These are phyloP conservation scores for Epicoccum sorghinum DNA, from an alignment of 2,329 filamentous ascomycete genomes.

Conservation along the genomic window DNA sequence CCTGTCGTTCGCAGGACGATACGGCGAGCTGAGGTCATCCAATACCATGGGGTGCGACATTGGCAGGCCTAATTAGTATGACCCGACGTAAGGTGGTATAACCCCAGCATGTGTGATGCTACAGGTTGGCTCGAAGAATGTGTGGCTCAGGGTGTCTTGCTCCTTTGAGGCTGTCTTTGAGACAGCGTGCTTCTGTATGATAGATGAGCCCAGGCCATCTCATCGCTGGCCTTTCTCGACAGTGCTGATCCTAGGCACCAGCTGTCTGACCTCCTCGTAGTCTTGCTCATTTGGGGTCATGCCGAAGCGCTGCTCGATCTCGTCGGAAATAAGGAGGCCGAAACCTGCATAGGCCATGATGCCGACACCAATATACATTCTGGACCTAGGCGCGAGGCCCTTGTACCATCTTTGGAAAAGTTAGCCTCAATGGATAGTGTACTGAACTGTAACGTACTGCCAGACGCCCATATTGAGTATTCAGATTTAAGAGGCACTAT, in stretches of 20 bases:
- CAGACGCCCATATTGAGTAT: conserved; percentile 42
- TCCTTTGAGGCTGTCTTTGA: too few relatives aligned
- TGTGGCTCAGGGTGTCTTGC: too few relatives aligned
- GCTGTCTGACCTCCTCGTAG: conserved; percentile 67
- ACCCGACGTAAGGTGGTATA: not conserved
- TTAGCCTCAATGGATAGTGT: conserved; percentile 5
- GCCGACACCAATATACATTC: conserved; percentile 72
- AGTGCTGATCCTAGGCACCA: conserved; percentile 64
- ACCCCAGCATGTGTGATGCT: too few relatives aligned
- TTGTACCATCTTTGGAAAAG: conserved; percentile 60
- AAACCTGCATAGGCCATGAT: conserved; percentile 77
- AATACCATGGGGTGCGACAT: not conserved
- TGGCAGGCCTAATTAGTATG: not conserved
- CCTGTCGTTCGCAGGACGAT: not conserved
- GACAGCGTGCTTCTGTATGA: too few relatives aligned
- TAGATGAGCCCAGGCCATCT: not conserved
- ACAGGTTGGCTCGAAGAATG: too few relatives aligned
- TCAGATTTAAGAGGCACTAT: not conserved
- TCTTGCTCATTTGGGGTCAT: conserved; percentile 76
- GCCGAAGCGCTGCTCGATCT: conserved; percentile 74
- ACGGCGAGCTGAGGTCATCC: not conserved
- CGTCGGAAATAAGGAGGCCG: conserved; percentile 76
- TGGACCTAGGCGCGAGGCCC: conserved; percentile 72
- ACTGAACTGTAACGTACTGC: conserved; percentile 35
- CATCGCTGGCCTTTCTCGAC: conserved; percentile 29